Base-by-base conservation (phyloP, 2,329 filamentous ascomycete genomes). In the Curvularia eragrostidis region DNA sequence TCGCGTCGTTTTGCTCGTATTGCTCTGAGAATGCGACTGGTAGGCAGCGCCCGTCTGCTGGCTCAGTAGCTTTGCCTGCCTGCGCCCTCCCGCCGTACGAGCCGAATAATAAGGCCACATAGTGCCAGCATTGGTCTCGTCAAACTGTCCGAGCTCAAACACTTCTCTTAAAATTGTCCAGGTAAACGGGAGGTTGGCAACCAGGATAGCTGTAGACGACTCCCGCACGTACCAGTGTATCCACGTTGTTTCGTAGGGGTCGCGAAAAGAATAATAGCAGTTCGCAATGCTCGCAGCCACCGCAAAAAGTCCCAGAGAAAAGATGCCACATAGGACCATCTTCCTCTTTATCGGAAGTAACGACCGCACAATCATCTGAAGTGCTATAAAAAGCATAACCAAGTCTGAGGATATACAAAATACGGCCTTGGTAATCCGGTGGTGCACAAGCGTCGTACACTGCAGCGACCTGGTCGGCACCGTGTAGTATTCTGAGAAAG, bases 291-390 rank as follows among this genome's bases (percentile, higher is more conserved):
- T 80, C 23, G 82, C 79, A 24, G 82, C 74, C 48, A 84, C 66
- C 30, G 68, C 83, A 65, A 83, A 83, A 32, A 75, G 65, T 3
- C 86, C 86, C 0, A 88, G 74, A 2, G 80, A 81, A 70, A 89
- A 87, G 53, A 88, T 81, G 43, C 75, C 78, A 55, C 83, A 81
- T 0, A 88, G 77, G 1, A 85, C 80, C 0, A 85, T 47, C 66
- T 88, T 88, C 47, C 84, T 76, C 41, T 75, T 75, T 55, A 75
- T 67, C 0, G 79, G 80, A 5, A 83, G 66, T 2, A 74, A 66
- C 42, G 77, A 75, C 15, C 76, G 71, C 32, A 82, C 65, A 51
- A 82, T 78, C 71, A 83, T 79, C 4, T 79, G 79, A 1, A 82
- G 69, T 2, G 75, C 78, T 38, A 83, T 78, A 19, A 66, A 71